Evolutionary conservation across 2,329 filamentous ascomycete genomes (phyloP), one percentile per base, ranked within the genome.

Genomic region (Teratosphaeria nubilosa): DNA sequence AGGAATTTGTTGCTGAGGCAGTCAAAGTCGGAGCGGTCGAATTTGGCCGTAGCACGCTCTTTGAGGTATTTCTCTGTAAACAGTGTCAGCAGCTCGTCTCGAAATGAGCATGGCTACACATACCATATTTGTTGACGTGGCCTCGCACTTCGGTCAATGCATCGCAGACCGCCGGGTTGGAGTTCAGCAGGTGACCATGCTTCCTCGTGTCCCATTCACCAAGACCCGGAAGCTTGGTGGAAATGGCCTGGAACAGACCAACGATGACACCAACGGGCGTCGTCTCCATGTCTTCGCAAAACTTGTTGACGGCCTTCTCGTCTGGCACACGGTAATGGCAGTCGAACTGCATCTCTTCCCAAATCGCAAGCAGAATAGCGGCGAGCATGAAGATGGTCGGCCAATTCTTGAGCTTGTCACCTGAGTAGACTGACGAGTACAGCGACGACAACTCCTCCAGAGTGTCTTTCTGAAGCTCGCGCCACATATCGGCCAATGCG

Each of bases 311-410:
- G 5, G 88, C 87, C 54, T 82, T 80, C 56, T 87, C 82, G 72
- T 96, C 91, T 4, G 89, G 90, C 3, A 95, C 86, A 56, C 92
- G 88, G 81, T 96, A 97, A 77, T 96, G 90, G 80, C 89, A 95
- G 77, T 97, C 92, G 70, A 96, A 97, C 74, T 97, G 91, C 85
- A 97, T 96, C 81, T 96, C 88, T 74, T 97, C 92, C 92, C 92
- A 97, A 22, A 97, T 90, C 11, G 90, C 90, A 53, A 97, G 81
- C 34, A 97, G 83, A 63, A 97, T 94, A 4, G 90, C 91, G 10
- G 91, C 92, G 58, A 96, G 81, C 83, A 97, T 95, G 81, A 96
- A 97, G 73, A 97, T 97, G 54, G 91, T 96, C 1, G 92, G 92
- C 92, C 92, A 97, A 78, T 96, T 95, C 84, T 96, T 96, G 67